These are phyloP conservation scores for Immersiella caudata DNA, from an alignment of 495 filamentous ascomycete genomes.

Conservation along the genomic window DNA sequence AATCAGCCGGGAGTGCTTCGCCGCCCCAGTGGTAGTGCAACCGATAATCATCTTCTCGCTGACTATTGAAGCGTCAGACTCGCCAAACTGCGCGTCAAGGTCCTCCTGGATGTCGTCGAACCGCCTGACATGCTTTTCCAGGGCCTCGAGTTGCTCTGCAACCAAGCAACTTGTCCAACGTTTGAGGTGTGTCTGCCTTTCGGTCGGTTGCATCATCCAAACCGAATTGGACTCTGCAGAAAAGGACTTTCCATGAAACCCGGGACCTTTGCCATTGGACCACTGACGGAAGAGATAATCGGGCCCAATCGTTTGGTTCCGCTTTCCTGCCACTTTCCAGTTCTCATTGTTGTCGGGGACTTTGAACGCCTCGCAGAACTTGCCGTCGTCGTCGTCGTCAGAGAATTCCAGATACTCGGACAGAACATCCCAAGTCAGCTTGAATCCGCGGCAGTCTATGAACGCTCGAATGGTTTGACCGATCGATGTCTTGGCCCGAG, in stretches of 20 bases:
- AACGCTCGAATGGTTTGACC: conserved; percentile 24
- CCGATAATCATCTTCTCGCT: conserved; percentile 65
- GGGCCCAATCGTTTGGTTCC: conserved; percentile 48
- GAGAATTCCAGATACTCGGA: conserved; percentile 68
- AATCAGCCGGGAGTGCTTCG: conserved; percentile 61
- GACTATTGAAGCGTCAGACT: conserved; percentile 53
- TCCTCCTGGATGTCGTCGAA: conserved; percentile 50
- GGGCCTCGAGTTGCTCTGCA: conserved; percentile 48
- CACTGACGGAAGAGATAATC: conserved; percentile 63
- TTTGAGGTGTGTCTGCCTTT: conserved; percentile 39
- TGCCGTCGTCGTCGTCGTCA: conserved; percentile 51
- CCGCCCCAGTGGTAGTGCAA: conserved; percentile 76
- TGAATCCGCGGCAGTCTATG: conserved; percentile 6
- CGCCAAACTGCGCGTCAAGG: conserved; percentile 45
- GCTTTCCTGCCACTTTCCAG: conserved; percentile 44
- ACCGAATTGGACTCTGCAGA: conserved; percentile 33
- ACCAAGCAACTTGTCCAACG: conserved; percentile 57
- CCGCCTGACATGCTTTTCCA: conserved; percentile 41
- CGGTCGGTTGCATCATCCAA: conserved; percentile 55
- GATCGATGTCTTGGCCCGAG: conserved; percentile 28
- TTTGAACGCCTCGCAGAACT: conserved; percentile 60
- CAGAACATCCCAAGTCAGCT: conserved; percentile 39
- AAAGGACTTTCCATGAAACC: conserved; percentile 42
- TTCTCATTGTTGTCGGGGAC: conserved; percentile 48
- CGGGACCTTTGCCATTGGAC: conserved; percentile 53